These are phyloP conservation scores for Endotrypanum monterogeii DNA, from an alignment of 208 protist genomes.

Conservation along the genomic window DNA sequence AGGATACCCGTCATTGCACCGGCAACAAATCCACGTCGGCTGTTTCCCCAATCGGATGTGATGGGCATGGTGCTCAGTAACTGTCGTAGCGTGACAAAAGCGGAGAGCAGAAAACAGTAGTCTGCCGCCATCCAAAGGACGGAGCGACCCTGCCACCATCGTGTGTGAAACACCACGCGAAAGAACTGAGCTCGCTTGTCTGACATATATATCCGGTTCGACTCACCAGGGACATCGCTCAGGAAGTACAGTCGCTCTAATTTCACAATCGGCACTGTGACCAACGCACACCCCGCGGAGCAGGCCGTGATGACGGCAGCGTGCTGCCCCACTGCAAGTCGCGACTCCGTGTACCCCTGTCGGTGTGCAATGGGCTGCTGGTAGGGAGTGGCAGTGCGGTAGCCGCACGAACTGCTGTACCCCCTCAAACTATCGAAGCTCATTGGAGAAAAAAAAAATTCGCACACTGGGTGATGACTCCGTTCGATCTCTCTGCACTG, in stretches of 20 bases:
- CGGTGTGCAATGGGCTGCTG: constrained; percentile 54
- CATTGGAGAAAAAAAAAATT: constrained; percentile 6
- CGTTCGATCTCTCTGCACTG: not conserved
- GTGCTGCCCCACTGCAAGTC: constrained; percentile 55
- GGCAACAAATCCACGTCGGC: constrained; percentile 47
- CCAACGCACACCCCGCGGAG: constrained; percentile 36
- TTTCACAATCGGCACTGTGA: constrained; percentile 52
- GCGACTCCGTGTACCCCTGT: constrained; percentile 71
- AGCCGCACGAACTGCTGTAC: constrained; percentile 22
- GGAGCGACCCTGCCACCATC: constrained; percentile 68
- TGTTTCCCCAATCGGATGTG: not conserved
- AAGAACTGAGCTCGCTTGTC: constrained; percentile 85
- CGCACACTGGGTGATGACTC: not conserved
- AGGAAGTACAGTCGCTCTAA: constrained; percentile 81
- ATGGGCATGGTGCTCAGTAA: constrained; percentile 2
- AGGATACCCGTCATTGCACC: constrained; percentile 53
- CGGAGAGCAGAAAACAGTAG: constrained; percentile 48
- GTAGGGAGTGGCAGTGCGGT: constrained; percentile 44
- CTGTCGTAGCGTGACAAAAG: constrained; percentile 44
- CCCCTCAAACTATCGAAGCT: constrained; percentile 15
- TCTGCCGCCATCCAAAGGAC: constrained; percentile 33
- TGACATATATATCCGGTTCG: constrained; percentile 63
- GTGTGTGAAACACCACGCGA: constrained; percentile 59
- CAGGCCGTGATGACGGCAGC: constrained; percentile 42
- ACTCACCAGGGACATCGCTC: constrained; percentile 76